Conservation (phyloP, 2,329 filamentous ascomycete species). For the Fusarium temperatum region DNA sequence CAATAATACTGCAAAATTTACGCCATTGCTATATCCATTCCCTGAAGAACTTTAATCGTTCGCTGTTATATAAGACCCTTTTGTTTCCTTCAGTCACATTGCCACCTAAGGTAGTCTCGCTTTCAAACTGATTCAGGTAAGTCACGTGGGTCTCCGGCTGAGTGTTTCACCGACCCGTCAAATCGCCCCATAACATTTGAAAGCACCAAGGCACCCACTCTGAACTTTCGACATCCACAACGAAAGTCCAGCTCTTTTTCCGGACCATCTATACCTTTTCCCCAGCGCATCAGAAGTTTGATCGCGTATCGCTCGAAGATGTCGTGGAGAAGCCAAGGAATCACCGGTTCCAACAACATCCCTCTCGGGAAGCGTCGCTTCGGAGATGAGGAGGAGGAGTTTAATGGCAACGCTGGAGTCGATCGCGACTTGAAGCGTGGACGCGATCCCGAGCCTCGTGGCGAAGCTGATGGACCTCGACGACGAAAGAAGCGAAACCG, state of each 20-base stretch:
- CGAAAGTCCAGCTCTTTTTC: conserved; percentile 16
- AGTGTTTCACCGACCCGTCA: conserved; percentile 24
- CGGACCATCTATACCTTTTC: conserved; percentile 1
- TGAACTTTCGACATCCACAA: conserved; percentile 13
- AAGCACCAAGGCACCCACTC: conserved; percentile 16
- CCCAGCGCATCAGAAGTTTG: not conserved
- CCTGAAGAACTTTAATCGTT: not conserved
- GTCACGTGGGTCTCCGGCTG: conserved; percentile 22
- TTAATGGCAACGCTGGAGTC: conserved; percentile 49
- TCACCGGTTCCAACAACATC: conserved; percentile 98
- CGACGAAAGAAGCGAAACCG: conserved; percentile 98
- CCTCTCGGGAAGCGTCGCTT: conserved; percentile 89
- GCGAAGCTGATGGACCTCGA: conserved; percentile 77
- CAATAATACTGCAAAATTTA: no score
- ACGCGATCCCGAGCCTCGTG: conserved; percentile 84
- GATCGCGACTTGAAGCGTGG: conserved; percentile 79
- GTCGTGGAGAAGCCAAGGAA: conserved; percentile 79
- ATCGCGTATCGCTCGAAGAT: conserved; percentile 50
- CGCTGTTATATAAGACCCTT: not conserved
- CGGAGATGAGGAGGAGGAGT: conserved; percentile 64
- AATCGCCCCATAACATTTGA: conserved; percentile 21
- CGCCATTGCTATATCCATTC: not conserved
- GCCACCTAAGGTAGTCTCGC: not conserved
- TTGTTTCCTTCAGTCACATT: not conserved
- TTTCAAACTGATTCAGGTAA: not conserved